phyloP scores from a whole-genome alignment of 768 basidiomycete species.

The Hygrocybe coccinea region DNA sequence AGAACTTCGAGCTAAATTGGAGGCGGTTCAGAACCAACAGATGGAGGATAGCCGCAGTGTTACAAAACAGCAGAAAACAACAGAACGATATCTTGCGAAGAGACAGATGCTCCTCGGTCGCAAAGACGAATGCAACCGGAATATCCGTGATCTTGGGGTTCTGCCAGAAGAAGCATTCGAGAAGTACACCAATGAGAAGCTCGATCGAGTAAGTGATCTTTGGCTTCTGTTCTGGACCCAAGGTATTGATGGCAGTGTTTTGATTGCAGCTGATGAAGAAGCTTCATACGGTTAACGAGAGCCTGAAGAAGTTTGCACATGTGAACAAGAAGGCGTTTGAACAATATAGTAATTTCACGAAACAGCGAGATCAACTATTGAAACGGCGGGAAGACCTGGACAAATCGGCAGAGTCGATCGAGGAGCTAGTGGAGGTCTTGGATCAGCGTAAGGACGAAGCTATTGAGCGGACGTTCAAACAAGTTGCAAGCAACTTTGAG shows the following conservation, averaged over 20 bases:
- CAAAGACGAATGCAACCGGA: conserved; percentile 92
- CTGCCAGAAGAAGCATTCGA: conserved; percentile 96
- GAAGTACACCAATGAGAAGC: conserved; percentile 83
- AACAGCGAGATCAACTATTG: conserved; percentile 88
- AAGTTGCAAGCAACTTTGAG: conserved; percentile 94
- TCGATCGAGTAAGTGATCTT: conserved; percentile 65
- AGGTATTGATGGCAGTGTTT: neutral
- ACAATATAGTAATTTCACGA: conserved; percentile 96
- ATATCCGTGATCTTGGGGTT: conserved; percentile 93
- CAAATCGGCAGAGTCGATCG: conserved; percentile 81
- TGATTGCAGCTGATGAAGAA: conserved; percentile 76
- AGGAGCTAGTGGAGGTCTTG: conserved; percentile 87
- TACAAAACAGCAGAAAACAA: conserved; percentile 89
- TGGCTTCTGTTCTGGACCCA: neutral
- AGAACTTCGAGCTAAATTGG: conserved; percentile 58
- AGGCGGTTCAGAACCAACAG: conserved; percentile 77
- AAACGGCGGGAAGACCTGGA: conserved; percentile 88
- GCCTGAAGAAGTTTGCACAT: conserved; percentile 92
- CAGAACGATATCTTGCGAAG: conserved; percentile 91
- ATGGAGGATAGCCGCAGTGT: conserved; percentile 82
- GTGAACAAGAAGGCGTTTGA: conserved; percentile 99
- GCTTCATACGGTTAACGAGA: conserved; percentile 88
- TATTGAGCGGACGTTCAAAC: conserved; percentile 96
- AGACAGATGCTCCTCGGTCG: conserved; percentile 76
- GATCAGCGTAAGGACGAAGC: conserved; percentile 98